A percentile compares a stretch with the other conserved stretches of the same genome.
These are phyloP conservation scores for Dactylis glomerata DNA, from an alignment of 176 grass and related monocot species.

Conservation along the genomic window DNA sequence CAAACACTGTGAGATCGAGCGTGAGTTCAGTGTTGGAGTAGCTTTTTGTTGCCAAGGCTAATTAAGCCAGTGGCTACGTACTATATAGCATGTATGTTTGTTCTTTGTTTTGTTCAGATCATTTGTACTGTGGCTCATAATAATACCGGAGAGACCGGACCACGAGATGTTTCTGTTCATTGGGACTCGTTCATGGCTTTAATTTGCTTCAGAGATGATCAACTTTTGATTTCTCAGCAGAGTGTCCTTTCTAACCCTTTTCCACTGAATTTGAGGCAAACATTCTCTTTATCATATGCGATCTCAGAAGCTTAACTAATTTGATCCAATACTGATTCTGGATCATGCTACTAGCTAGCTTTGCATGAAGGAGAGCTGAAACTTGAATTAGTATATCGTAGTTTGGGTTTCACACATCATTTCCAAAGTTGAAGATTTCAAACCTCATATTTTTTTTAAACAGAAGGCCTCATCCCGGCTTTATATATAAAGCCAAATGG, in stretches of 20 bases:
- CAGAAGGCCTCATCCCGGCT: too few relatives aligned
- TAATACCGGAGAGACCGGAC: background rate
- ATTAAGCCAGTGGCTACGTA: background rate
- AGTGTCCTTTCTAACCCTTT: background rate
- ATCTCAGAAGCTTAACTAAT: background rate
- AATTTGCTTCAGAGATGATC: slow-evolving; percentile 10
- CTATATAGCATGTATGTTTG: slow-evolving; percentile 16
- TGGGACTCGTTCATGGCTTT: slow-evolving; percentile 28
- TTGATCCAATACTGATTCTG: background rate
- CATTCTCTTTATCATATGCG: slow-evolving; percentile 18
- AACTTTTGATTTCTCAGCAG: background rate
- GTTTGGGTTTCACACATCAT: background rate
- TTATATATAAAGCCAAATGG: too few relatives aligned
- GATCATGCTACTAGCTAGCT: background rate
- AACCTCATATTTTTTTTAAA: too few relatives aligned
- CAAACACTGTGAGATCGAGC: slow-evolving; percentile 6
- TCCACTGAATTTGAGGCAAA: slow-evolving; percentile 1
- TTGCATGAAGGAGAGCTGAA: background rate
- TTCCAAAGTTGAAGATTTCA: background rate
- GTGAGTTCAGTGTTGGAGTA: slow-evolving; percentile 19
- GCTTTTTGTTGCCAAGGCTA: slow-evolving; percentile 13
- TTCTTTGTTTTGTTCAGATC: slow-evolving; percentile 25
- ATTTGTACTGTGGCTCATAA: slow-evolving; percentile 1
- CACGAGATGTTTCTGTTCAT: slow-evolving; percentile 12
- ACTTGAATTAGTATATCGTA: background rate